Percentiles rank a stretch among this genome's conserved stretches.
Conservation (phyloP, 306 rosid genomes). For the Astragalus membranaceus region DNA sequence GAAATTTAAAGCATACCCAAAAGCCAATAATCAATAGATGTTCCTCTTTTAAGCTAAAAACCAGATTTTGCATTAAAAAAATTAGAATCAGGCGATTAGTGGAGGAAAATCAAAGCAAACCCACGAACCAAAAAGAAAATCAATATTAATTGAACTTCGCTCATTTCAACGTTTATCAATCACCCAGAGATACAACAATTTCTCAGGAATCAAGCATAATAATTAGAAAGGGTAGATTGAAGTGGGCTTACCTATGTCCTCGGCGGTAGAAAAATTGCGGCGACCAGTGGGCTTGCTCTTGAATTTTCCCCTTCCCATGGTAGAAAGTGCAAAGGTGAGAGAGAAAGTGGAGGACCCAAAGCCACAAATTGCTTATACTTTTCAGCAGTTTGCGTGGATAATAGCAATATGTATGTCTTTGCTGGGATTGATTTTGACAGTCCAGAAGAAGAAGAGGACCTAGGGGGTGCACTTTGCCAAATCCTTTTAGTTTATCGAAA, state of each 20-base stretch:
- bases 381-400: not conserved
- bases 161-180: not conserved
- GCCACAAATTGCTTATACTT: not conserved
- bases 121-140: not conserved
- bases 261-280: conserved; percentile 81
- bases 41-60: not conserved
- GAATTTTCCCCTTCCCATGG: conserved; percentile 91
- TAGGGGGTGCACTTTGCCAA: not conserved
- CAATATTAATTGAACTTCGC: not conserved
- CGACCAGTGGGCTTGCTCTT: conserved; percentile 91
- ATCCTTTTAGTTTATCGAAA: not conserved
- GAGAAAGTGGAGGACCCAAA: not conserved
- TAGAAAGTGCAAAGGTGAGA: conserved; percentile 1
- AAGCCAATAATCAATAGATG: not conserved
- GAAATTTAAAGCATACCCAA: not conserved
- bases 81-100: not conserved
- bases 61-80: not conserved
- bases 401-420: not conserved
- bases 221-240: not conserved
- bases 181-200: not conserved
- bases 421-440: not conserved
- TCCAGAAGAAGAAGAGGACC: not conserved
- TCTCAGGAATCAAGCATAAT: not conserved
- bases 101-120: not conserved
- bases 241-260: conserved; percentile 58